Conservation (phyloP, 1,284 basidiomycete species). For the Sphagnurus paluster region DNA sequence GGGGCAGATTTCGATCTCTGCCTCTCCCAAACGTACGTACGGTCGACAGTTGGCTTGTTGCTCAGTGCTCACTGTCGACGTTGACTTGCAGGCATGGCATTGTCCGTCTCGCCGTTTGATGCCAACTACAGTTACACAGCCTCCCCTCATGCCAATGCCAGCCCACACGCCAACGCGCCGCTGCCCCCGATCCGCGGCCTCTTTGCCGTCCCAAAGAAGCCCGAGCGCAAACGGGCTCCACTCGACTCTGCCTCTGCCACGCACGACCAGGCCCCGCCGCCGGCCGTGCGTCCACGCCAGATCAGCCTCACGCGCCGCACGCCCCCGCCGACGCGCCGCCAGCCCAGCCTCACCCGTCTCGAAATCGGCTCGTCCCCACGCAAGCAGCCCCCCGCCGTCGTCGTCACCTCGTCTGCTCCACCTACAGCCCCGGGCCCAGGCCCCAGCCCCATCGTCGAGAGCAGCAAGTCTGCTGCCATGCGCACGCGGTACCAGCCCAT, state of each 20-base stretch:
- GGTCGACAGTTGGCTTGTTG: no score
- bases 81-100: no score
- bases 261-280: constrained; percentile 4
- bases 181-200: constrained; percentile 23
- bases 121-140: no score
- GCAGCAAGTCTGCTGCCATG: constrained; percentile 14
- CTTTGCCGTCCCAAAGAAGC: constrained; percentile 19
- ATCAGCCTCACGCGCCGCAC: constrained; percentile 19
- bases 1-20: constrained; percentile 1
- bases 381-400: constrained; percentile 21
- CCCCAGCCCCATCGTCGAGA: constrained; percentile 15
- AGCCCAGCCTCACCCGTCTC: constrained; percentile 25
- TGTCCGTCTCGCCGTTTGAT: constrained; percentile 28
- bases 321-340: constrained; percentile 23
- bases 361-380: constrained; percentile 25
- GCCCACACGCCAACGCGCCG: no score
- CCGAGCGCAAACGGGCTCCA: neutral
- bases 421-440: constrained; percentile 17
- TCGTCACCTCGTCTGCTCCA: constrained; percentile 19
- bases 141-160: no score
- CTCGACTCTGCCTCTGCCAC: constrained; percentile 6
- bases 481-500: constrained; percentile 26
- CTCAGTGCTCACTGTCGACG: no score
- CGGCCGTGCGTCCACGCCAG: constrained; percentile 16
- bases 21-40: no score